Conservation (phyloP, 2,329 filamentous ascomycete genomes). For the Penicillium crustosum region DNA sequence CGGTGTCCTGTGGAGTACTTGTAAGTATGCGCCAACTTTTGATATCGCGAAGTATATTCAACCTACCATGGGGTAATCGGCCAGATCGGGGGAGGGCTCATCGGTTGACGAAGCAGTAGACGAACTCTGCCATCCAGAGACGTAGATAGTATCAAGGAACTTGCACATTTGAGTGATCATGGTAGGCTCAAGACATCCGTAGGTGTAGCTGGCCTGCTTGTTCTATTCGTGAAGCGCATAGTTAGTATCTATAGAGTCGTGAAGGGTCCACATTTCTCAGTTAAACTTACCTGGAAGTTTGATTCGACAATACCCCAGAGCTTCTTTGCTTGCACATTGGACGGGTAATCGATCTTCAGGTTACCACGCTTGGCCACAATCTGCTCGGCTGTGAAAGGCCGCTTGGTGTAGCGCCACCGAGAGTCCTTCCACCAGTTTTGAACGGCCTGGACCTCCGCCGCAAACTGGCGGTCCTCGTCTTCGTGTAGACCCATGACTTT, state of each 20-base stretch:
- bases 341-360: conserved; percentile 86
- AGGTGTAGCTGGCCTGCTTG: conserved; percentile 86
- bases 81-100: conserved; percentile 95
- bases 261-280: background rate
- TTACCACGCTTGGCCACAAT: conserved; percentile 94
- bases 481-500: conserved; percentile 50
- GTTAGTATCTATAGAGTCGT: conserved; percentile 14
- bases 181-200: conserved; percentile 94
- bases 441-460: conserved; percentile 79
- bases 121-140: conserved; percentile 98
- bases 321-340: conserved; percentile 88
- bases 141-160: conserved; percentile 97
- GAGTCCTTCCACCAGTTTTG: conserved; percentile 93
- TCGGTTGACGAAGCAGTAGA: conserved; percentile 93
- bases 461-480: conserved; percentile 72
- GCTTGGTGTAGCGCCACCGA: conserved; percentile 88
- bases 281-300: conserved; percentile 69
- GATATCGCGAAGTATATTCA: background rate
- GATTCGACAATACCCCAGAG: conserved; percentile 86
- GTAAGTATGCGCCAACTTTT: conserved; percentile 16
- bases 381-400: conserved; percentile 92
- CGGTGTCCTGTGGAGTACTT: conserved; percentile 68
- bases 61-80: conserved; percentile 88
- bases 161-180: conserved; percentile 99
- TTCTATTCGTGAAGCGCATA: conserved; percentile 52